Evolutionary conservation across 2,329 filamentous ascomycete genomes (phyloP).

Genomic region (Exophiala sideris): DNA sequence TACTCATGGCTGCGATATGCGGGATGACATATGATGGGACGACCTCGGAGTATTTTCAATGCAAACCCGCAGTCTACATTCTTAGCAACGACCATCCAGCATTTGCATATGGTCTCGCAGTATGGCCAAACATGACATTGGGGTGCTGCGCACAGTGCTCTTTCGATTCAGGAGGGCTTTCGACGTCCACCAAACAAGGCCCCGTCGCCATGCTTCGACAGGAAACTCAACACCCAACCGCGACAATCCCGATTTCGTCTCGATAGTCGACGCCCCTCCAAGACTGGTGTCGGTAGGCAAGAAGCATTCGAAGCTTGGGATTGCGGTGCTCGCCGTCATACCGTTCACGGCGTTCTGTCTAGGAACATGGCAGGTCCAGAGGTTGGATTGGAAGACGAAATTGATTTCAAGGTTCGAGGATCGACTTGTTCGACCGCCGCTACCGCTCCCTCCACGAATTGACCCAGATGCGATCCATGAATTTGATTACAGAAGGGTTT

Average conservation of each 20-base stretch:
- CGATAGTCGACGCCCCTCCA: slow-evolving; percentile 81
- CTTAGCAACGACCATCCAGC: neutral
- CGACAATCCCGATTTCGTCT: slow-evolving; percentile 76
- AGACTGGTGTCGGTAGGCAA: slow-evolving; percentile 71
- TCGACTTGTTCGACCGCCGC: slow-evolving; percentile 76
- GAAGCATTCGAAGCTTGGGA: slow-evolving; percentile 51
- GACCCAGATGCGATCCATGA: slow-evolving; percentile 78
- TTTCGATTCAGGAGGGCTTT: neutral
- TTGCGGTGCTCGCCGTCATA: slow-evolving; percentile 62
- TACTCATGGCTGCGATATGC: neutral
- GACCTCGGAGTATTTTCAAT: neutral
- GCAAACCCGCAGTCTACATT: neutral
- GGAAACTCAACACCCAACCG: slow-evolving; percentile 35
- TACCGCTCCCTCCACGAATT: slow-evolving; percentile 79
- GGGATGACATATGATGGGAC: slow-evolving; percentile 3
- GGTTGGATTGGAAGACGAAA: slow-evolving; percentile 89
- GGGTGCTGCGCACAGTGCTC: slow-evolving; percentile 8
- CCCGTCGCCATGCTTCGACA: slow-evolving; percentile 8
- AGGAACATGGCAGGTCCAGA: slow-evolving; percentile 92
- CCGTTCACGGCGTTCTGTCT: slow-evolving; percentile 86
- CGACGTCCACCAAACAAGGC: neutral
- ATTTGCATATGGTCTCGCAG: neutral
- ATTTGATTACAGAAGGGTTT: slow-evolving; percentile 87
- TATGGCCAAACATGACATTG: slow-evolving; percentile 19
- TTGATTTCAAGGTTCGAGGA: slow-evolving; percentile 90